Evolutionary conservation across 139 green algal genomes (phyloP).

Genomic region (Coccomyxa sp.): DNA sequence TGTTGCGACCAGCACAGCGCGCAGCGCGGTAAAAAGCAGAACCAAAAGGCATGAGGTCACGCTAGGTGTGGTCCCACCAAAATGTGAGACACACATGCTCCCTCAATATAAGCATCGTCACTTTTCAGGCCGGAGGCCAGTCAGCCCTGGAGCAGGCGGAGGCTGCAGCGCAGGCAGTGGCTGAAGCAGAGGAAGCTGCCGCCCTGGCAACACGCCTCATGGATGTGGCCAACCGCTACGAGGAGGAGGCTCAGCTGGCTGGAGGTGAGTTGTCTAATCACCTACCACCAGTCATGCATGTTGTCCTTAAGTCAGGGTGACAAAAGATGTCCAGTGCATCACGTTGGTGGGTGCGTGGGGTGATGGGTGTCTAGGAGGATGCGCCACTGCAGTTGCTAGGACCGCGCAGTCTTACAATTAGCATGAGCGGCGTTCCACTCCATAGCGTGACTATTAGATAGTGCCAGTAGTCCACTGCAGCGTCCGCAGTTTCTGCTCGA

Average conservation of each 20-base stretch:
- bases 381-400: too few relatives aligned
- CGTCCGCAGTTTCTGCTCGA: too few relatives aligned
- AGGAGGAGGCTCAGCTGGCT: background rate
- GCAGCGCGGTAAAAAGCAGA: background rate
- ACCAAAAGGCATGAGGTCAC: background rate
- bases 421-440: too few relatives aligned
- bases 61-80: background rate
- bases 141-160: constrained; percentile 5
- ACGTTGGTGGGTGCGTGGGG: too few relatives aligned
- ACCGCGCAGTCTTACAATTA: too few relatives aligned
- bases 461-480: too few relatives aligned
- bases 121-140: background rate
- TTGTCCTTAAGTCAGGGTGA: too few relatives aligned
- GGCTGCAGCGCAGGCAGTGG: constrained; percentile 2
- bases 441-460: too few relatives aligned
- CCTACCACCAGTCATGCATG: too few relatives aligned
- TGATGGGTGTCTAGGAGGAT: too few relatives aligned
- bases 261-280: too few relatives aligned
- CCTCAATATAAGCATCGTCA: background rate
- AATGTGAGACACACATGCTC: background rate
- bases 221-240: constrained; percentile 2
- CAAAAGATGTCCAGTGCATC: too few relatives aligned
- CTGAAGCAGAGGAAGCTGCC: constrained; percentile 12
- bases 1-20: background rate
- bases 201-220: constrained; percentile 6